Evolutionary conservation across 768 basidiomycete species (phyloP), one percentile per base, ranked within the genome.

Genomic region (Pisolithus albus): DNA sequence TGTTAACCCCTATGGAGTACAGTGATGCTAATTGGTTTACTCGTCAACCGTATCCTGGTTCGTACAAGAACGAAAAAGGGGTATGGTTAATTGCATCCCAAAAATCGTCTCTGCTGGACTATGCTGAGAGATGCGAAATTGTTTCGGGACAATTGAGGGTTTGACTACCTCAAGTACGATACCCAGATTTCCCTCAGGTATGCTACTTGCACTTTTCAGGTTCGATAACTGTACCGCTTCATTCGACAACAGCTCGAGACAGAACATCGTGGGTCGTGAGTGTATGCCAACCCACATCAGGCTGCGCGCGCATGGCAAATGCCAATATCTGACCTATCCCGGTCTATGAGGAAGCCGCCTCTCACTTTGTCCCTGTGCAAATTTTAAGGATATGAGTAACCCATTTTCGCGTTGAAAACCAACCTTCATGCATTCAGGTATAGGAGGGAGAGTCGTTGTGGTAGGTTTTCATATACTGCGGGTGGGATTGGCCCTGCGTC

Each of bases 21-120:
- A 78, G 82, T 53, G 81, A 83, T 56, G 74, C 83, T 1, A 83
- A 83, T 16, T 84, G 82, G 83, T 81, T 76, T 58, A 84, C 83
- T 21, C 84, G 83, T 57, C 73, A 76, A 41, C 52, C 75, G 9
- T 84, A 83, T 60, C 83, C 83, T 23, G 83, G 82, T 18, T 84
- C 82, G 6, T 84, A 73, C 65, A 70, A 74, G 59, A 81, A 84
- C 51, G 83, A 69, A 19, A 74, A n/a, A n/a, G n/a, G n/a, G 78
- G 79, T 76, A n/a, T n/a, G 61, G 55, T 24, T 16, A 4, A 30
- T 47, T n/a, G 5, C 1, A 24, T n/a, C 46, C 8, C 13, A 2
- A 38, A 19, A 2, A 8, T 16, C 1, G 26, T 6, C 6, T 45
- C 40, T 26, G 38, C 52, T 23, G 13, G 34, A 18, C 30, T 30